Conservation (phyloP, 306 rosid species). For the Dalbergia cultrata region DNA sequence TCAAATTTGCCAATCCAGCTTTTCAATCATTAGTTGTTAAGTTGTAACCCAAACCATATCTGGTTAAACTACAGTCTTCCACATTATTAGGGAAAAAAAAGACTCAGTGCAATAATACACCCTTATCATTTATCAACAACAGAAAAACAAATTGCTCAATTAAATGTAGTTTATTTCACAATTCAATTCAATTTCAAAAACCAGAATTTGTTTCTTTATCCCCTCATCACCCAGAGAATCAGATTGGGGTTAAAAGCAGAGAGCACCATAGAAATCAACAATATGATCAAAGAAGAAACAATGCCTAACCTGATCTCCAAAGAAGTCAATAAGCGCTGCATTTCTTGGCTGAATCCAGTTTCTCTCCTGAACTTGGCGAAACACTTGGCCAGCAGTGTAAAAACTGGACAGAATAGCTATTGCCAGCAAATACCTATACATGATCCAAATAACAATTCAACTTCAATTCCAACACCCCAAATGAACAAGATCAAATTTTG, state of each 20-base stretch:
- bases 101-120: neutral
- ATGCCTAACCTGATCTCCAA: slow-evolving; percentile 75
- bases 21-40: slow-evolving; percentile 3
- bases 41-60: neutral
- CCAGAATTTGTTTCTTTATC: neutral
- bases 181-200: neutral
- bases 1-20: slow-evolving; percentile 1
- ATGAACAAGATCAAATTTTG: slow-evolving; percentile 21
- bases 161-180: neutral
- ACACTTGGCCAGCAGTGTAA: slow-evolving; percentile 62
- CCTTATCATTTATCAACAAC: slow-evolving; percentile 19
- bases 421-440: slow-evolving; percentile 67
- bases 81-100: neutral
- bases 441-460: neutral
- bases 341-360: slow-evolving; percentile 40
- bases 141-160: neutral
- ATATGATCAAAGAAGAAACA: neutral
- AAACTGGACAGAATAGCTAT: slow-evolving; percentile 60
- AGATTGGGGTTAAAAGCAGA: slow-evolving; percentile 1
- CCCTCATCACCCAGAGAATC: neutral
- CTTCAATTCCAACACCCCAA: neutral
- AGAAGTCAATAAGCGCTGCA: slow-evolving; percentile 61
- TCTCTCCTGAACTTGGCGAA: slow-evolving; percentile 55
- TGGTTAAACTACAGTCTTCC: neutral
- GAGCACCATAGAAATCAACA: neutral